Conservation (phyloP, 768 basidiomycete species). For the Daedaleopsis sinensis region DNA sequence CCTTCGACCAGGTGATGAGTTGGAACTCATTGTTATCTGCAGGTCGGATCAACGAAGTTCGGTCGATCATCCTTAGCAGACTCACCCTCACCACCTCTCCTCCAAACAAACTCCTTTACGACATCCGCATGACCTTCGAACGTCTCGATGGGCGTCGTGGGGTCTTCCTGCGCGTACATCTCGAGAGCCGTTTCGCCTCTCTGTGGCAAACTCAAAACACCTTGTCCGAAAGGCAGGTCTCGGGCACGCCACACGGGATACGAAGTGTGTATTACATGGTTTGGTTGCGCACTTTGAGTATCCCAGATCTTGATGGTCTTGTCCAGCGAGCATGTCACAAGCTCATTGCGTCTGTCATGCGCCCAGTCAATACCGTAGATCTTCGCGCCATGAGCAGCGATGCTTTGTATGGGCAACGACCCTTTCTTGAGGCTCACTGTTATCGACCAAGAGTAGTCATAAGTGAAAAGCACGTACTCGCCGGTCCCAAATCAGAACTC, state of each 20-base stretch:
- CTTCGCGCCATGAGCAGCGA: conserved; percentile 85
- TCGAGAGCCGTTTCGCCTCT: conserved; percentile 82
- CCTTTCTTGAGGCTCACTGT: conserved; percentile 67
- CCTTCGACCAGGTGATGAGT: conserved; percentile 84
- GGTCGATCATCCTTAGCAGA: background rate
- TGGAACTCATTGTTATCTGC: conserved; percentile 56
- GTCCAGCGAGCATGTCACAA: conserved; percentile 95
- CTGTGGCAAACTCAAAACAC: conserved; percentile 87
- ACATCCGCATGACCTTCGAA: conserved; percentile 92
- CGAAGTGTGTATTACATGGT: conserved; percentile 57
- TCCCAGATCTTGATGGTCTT: conserved; percentile 92
- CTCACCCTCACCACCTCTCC: conserved; percentile 63
- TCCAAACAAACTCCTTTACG: conserved; percentile 98
- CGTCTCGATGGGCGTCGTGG: conserved; percentile 59
- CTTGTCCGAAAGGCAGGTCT: conserved; percentile 88
- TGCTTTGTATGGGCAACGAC: conserved; percentile 73
- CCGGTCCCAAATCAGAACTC: conserved; percentile 93
- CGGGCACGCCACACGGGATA: conserved; percentile 97
- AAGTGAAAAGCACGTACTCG: conserved; percentile 53
- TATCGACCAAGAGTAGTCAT: background rate
- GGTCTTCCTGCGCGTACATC: conserved; percentile 65
- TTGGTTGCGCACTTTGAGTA: conserved; percentile 37
- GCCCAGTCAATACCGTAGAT: conserved; percentile 99
- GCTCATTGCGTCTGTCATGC: conserved; percentile 66
- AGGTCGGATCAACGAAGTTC: background rate